These are phyloP conservation scores for Trypanosoma caninum DNA, from an alignment of 208 protist species.

Conservation along the genomic window DNA sequence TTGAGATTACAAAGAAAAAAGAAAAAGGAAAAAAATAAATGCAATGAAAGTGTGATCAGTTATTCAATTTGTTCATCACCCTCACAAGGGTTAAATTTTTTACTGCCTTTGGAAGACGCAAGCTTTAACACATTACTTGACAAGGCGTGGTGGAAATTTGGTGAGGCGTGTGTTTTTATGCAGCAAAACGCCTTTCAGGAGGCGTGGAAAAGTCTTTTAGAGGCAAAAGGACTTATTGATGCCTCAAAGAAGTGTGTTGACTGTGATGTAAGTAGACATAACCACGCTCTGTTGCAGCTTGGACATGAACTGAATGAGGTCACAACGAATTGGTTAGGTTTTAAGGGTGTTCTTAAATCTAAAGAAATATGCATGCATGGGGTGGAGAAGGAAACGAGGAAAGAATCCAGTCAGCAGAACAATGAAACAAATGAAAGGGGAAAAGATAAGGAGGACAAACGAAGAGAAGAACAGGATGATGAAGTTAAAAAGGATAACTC, in stretches of 20 bases:
- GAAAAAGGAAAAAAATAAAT: neutral
- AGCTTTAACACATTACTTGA: neutral
- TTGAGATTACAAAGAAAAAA: neutral
- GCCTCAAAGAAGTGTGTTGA: neutral
- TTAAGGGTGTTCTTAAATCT: neutral
- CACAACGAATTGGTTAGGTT: constrained; percentile 3
- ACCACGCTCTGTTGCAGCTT: constrained; percentile 15
- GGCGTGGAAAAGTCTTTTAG: constrained; percentile 4
- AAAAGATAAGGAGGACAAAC: neutral
- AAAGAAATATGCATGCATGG: neutral
- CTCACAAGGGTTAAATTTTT: neutral
- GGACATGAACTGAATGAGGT: constrained; percentile 15
- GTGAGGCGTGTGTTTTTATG: constrained; percentile 13
- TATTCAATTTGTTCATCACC: neutral
- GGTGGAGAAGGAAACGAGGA: neutral
- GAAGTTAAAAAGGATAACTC: too few species aligned
- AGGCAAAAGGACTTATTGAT: constrained; percentile 21
- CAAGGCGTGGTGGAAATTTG: constrained; percentile 20
- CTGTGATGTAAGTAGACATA: neutral
- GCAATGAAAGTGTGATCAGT: neutral
- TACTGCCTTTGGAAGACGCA: neutral
- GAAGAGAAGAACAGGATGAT: neutral
- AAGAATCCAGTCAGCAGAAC: too few species aligned
- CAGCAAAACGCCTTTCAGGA: constrained; percentile 10
- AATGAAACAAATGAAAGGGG: too few species aligned